Evolutionary conservation across 148 eudicot species (phyloP).

Genomic region (Amaranthus palmeri): DNA sequence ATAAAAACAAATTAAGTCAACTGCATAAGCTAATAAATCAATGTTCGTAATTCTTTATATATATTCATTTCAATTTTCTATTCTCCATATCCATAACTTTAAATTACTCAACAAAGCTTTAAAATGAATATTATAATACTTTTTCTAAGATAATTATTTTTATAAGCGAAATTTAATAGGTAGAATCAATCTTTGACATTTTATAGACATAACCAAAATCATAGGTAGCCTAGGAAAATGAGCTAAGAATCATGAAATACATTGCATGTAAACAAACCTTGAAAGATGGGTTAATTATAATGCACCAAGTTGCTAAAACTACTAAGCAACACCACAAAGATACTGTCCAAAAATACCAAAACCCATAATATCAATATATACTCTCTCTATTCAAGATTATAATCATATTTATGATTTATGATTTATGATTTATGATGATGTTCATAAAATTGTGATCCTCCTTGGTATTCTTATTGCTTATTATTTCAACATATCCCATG

Average conservation of each 20-base stretch:
- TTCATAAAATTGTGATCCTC: not conserved
- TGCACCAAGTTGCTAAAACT: not conserved
- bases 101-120: no score
- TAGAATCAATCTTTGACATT: no score
- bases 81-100: no score
- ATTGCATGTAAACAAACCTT: not conserved
- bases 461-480: not conserved
- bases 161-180: no score
- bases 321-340: not conserved
- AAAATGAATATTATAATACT: no score
- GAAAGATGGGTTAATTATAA: not conserved
- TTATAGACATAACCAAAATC: no score
- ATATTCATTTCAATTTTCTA: no score
- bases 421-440: not conserved
- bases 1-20: no score
- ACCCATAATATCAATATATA: constrained; percentile 1
- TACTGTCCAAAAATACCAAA: not conserved
- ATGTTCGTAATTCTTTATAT: no score
- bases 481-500: not conserved
- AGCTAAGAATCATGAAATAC: not conserved
- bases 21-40: no score
- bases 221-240: no score
- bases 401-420: not conserved
- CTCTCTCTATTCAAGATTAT: constrained; percentile 1
- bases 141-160: no score